A percentile compares a stretch with the other conserved stretches of the same genome.
Conservation (phyloP, 768 basidiomycete genomes). For the Suillus subluteus region DNA sequence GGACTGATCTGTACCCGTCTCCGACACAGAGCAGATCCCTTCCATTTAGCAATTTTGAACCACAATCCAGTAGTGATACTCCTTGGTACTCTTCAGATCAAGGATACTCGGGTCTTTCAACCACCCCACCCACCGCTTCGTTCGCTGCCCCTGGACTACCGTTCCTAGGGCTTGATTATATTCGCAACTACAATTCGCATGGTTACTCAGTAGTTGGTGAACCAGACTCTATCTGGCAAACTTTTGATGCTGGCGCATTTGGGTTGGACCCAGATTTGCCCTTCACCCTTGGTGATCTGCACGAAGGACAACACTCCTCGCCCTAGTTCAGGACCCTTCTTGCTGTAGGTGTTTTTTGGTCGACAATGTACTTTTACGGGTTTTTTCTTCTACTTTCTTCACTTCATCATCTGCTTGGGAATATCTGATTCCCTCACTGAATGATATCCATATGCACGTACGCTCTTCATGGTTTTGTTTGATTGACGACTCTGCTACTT, state of each 20-base stretch:
- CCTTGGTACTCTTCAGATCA: constrained; percentile 42
- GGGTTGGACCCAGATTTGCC: constrained; percentile 79
- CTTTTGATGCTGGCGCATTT: constrained; percentile 75
- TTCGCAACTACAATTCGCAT: constrained; percentile 72
- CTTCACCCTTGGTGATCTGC: constrained; percentile 54
- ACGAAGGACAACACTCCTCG: constrained; percentile 34
- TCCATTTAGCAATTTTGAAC: constrained; percentile 52
- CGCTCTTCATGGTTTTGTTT: constrained; percentile 6
- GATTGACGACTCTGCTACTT: constrained; percentile 19
- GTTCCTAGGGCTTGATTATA: constrained; percentile 82
- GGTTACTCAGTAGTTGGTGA: constrained; percentile 36
- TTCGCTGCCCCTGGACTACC: constrained; percentile 79
- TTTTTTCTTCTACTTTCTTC: constrained; percentile 18
- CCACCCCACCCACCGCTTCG: constrained; percentile 61
- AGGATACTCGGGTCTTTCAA: constrained; percentile 50
- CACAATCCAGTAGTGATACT: constrained; percentile 45
- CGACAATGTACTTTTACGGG: constrained; percentile 18
- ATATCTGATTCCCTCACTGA: constrained; percentile 1
- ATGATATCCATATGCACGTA: constrained; percentile 36
- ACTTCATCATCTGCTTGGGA: background rate
- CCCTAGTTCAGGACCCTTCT: constrained; percentile 17
- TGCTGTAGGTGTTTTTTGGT: constrained; percentile 8
- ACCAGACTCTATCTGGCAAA: constrained; percentile 52
- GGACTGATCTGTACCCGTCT: constrained; percentile 49
- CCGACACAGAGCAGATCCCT: constrained; percentile 36